Evolutionary conservation across 768 basidiomycete species (phyloP).

Genomic region (Hericium erinaceus): DNA sequence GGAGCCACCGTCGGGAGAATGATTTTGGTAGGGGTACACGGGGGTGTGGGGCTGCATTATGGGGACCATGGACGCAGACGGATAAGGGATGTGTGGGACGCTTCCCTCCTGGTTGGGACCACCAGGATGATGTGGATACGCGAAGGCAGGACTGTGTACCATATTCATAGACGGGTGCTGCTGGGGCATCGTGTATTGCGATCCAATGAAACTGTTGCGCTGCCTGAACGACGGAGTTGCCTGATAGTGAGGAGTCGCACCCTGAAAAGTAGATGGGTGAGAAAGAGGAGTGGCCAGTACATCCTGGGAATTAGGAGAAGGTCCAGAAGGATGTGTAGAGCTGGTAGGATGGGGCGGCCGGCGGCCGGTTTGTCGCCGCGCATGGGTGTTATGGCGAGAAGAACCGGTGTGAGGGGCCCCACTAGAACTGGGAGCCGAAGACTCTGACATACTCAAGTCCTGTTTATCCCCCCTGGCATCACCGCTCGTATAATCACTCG

Average conservation of each 20-base stretch:
- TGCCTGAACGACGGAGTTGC: conserved; percentile 12
- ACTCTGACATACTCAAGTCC: conserved; percentile 1
- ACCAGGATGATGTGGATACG: conserved; percentile 4
- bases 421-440: neutral
- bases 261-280: conserved; percentile 4
- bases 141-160: conserved; percentile 4
- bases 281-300: neutral
- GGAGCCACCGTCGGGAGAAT: conserved; percentile 24
- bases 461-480: neutral
- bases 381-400: neutral
- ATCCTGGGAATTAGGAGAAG: neutral
- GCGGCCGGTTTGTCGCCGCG: neutral
- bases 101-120: conserved; percentile 1
- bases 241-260: conserved; percentile 14
- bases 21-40: conserved; percentile 29
- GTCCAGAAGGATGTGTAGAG: neutral
- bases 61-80: conserved; percentile 21
- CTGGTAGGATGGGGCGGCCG: conserved; percentile 6
- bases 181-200: conserved; percentile 1
- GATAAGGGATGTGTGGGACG: conserved; percentile 12
- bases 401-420: neutral
- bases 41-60: conserved; percentile 29
- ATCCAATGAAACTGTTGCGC: neutral
- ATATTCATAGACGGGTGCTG: neutral
- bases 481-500: conserved; percentile 1